Base-by-base conservation (phyloP, 108 stramenopile genomes). In the Stephanodiscus triporus region DNA sequence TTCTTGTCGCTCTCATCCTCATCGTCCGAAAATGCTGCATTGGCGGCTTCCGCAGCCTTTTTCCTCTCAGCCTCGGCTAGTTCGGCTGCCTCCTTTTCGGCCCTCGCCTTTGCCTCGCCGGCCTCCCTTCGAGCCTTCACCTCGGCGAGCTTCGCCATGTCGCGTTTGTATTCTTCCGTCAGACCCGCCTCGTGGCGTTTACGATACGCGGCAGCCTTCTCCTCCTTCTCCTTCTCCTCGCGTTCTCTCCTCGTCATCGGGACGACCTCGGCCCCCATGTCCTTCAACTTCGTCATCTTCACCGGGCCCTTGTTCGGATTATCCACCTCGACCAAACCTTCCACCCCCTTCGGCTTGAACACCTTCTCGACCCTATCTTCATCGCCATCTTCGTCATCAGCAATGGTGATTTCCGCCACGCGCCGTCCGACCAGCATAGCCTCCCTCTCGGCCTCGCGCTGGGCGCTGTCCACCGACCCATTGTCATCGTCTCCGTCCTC, bases 131-230 rank as follows among this genome's bases (percentile, higher is more conserved):
- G 84, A 24, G 74, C 83, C 45, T 88, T 88, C 2, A 94, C 93
- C 64, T 85, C 88, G 1, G 84, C 90, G n/a, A 96, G 76, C 69
- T 90, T 91, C 49, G 83, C 90, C 90, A 96, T 84, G 72, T 96
- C 93, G 14, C 83, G 58, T 73, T 92, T 91, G 78, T 96, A 93
- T 60, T 96, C 93, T 27, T 89, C 91, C 17, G 95, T 96, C 55
- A 91, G 78, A 40, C 86, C 84, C 30, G 60, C 63, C 53, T 84
- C 83, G 63, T 89, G 86, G 36, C 76, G 53, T 67, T 80, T 82
- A 45, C 86, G 51, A 56, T 85, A 90, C 11, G 79, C 80, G 34
- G 68, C 87, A 19, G 87, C 89, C 29, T 82, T 80, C n/a, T 73
- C 80, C 34, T 66, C 77, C 54, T 71, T 79, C 57, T 86, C 86